Evolutionary conservation across 2,329 filamentous ascomycete species (phyloP), one percentile per base, ranked within the genome.

Genomic region (Aspergillus thermomutatus): DNA sequence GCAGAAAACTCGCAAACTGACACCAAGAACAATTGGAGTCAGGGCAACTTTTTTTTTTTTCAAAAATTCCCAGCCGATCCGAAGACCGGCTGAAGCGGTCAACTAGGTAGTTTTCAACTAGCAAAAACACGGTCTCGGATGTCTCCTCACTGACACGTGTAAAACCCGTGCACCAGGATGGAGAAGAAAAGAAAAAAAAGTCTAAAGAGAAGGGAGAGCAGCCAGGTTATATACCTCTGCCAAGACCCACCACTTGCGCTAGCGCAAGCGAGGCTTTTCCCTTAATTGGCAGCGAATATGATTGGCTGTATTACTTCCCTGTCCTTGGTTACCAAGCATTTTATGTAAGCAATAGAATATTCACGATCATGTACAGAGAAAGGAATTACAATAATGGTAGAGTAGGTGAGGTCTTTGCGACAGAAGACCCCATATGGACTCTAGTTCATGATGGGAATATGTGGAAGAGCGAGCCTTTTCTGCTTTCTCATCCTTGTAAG

Each of bases 81-180:
- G 79, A 80, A 82, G 83, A 83, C 87, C 85, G 83, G 82, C 78
- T 82, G 80, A 81, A 92, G 88, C 82, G 82, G 88, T 90, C 88
- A 89, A 82, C 80, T 82, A 72, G 79, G 81, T 89, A 90, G 87
- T 89, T 90, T 89, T 89, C 87, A 90, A 90, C 87, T 89, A 91
- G 88, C 88, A 91, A 90, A 89, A 90, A 90, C 83, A 83, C 84
- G 83, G 84, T 85, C 87, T 91, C 89, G 85, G 89, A 91, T 86
- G 83, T 86, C 87, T 90, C 88, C 86, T 91, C 88, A 91, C 86
- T 88, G 87, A 84, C 85, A 87, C 84, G 84, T 86, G 83, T 90
- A 88, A 88, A 84, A 87, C 88, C 87, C 85, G 78, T 87, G 72
- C 72, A 75, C 72, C 66, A 74, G 72, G 72, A 75, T 75, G 67